These are phyloP conservation scores for Trichoderma sp. DNA, from an alignment of 2,329 filamentous ascomycete species.

Conservation along the genomic window DNA sequence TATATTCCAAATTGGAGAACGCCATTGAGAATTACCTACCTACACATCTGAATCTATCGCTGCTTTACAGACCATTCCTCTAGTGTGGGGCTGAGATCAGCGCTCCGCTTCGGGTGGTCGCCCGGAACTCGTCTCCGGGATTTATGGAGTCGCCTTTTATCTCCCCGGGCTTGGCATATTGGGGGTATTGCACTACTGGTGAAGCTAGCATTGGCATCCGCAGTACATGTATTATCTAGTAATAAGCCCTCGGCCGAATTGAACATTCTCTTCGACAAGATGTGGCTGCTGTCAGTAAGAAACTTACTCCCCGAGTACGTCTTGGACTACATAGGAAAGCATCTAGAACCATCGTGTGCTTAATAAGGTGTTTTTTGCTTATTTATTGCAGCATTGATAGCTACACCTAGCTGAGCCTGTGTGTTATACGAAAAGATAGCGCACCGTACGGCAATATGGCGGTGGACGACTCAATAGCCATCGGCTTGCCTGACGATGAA, in stretches of 20 bases:
- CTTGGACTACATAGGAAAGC: not conserved
- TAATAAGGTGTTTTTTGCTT: not conserved
- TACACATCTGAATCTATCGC: not conserved
- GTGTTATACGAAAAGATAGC: not conserved
- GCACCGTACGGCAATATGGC: not conserved
- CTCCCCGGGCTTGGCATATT: constrained; percentile 12
- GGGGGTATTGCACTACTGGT: not conserved
- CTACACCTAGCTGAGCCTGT: not conserved
- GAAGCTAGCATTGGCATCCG: not conserved
- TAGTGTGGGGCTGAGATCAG: not conserved
- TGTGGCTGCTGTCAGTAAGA: not conserved
- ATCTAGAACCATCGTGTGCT: not conserved
- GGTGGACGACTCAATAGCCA: not conserved
- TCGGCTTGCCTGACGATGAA: constrained; percentile 6
- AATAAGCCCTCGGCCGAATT: constrained; percentile 1
- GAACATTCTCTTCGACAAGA: not conserved
- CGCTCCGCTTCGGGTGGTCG: not conserved
- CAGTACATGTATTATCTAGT: not conserved
- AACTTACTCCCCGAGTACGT: not conserved
- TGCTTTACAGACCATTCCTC: not conserved
- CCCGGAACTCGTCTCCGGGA: constrained; percentile 3
- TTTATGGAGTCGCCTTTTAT: not conserved
- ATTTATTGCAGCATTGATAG: not conserved
- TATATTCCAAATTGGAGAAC: not conserved
- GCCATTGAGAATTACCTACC: not conserved